Evolutionary conservation across 345 rosid genomes (phyloP).

Genomic region (Populus ilicifolia): DNA sequence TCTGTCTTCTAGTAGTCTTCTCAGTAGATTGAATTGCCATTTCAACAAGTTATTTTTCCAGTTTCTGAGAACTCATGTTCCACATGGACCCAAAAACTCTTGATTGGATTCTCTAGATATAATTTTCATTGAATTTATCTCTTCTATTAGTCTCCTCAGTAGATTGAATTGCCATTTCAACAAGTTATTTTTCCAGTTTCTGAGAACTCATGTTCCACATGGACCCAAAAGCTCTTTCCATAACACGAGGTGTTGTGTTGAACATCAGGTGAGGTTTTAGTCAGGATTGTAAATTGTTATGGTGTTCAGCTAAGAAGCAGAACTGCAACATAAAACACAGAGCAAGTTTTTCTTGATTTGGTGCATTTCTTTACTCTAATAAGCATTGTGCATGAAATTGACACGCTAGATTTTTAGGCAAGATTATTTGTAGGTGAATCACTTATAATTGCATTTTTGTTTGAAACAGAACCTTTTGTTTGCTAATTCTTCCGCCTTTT

Average conservation of each 20-base stretch:
- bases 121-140: not conserved
- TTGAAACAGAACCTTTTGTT: not conserved
- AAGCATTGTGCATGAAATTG: not conserved
- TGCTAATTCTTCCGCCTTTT: not conserved
- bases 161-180: not conserved
- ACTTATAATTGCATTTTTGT: not conserved
- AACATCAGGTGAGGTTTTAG: not conserved
- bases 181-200: not conserved
- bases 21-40: not conserved
- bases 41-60: not conserved
- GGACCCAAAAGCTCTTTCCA: not conserved
- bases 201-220: not conserved
- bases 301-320: not conserved
- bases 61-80: not conserved
- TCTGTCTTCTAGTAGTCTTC: not conserved
- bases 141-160: not conserved
- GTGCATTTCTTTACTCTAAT: not conserved
- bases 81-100: not conserved
- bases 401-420: not conserved
- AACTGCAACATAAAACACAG: not conserved
- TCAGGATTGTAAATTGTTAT: not conserved
- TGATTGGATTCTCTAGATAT: not conserved
- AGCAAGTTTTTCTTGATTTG: no score
- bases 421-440: not conserved
- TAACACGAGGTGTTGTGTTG: not conserved